Percentiles rank a stretch among this genome's conserved stretches.
Conservation (phyloP, 2,329 filamentous ascomycete species). For the Colletotrichum plurivorum region DNA sequence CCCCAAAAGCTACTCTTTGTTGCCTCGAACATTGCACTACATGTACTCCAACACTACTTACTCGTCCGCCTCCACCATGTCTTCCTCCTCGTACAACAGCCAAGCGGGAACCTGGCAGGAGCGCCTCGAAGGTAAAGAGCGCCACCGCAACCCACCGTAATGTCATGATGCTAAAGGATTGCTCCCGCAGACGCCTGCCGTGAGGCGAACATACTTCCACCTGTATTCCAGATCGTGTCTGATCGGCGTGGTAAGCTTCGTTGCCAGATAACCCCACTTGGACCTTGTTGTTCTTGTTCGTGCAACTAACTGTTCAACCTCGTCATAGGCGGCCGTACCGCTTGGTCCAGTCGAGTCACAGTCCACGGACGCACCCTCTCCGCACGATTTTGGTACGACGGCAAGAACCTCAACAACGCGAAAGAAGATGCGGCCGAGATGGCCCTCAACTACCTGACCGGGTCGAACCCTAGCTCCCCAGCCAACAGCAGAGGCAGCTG, state of each 20-base stretch:
- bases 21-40: conserved; percentile 20
- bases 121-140: conserved; percentile 65
- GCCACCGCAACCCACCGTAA: conserved; percentile 25
- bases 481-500: conserved; percentile 45
- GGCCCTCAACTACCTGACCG: conserved; percentile 72
- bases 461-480: conserved; percentile 58
- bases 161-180: conserved; percentile 32
- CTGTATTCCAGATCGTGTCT: conserved; percentile 79
- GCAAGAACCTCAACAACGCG: conserved; percentile 88
- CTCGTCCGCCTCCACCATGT: conserved; percentile 36
- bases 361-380: conserved; percentile 74
- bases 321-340: conserved; percentile 83
- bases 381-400: conserved; percentile 94
- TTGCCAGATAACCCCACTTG: not conserved
- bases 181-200: conserved; percentile 68
- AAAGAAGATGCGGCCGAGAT: conserved; percentile 93
- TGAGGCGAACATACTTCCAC: conserved; percentile 65
- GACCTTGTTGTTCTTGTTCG: not conserved
- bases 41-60: conserved; percentile 39
- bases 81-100: conserved; percentile 37
- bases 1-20: conserved; percentile 3
- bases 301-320: conserved; percentile 20
- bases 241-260: conserved; percentile 76
- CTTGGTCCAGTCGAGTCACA: conserved; percentile 88
- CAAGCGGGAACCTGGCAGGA: conserved; percentile 64